Evolutionary conservation across 371 early-diverging fungal genomes (phyloP).

Genomic region (Mortierella sp.): DNA sequence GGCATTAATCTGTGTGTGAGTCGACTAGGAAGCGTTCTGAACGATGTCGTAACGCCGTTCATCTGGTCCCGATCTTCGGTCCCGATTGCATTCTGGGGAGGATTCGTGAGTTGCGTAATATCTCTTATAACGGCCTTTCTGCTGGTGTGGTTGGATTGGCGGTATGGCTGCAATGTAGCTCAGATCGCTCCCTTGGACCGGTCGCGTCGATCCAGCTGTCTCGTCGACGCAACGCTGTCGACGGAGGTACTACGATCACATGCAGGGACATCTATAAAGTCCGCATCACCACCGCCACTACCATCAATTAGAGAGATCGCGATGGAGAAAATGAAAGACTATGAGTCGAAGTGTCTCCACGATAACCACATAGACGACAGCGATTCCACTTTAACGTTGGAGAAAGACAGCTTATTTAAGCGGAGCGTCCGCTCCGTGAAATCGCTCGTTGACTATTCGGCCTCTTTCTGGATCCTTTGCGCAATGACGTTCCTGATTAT

Average conservation of each 20-base stretch:
- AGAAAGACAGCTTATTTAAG: constrained; percentile 38
- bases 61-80: constrained; percentile 27
- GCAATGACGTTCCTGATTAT: constrained; percentile 14
- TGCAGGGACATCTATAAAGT: too few relatives aligned
- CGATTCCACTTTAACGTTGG: not conserved
- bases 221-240: constrained; percentile 6
- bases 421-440: constrained; percentile 63
- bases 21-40: constrained; percentile 58
- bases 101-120: constrained; percentile 46
- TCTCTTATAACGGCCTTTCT: constrained; percentile 60
- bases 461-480: constrained; percentile 18
- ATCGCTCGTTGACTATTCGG: constrained; percentile 55
- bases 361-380: not conserved
- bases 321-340: not conserved
- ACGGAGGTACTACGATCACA: not conserved
- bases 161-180: constrained; percentile 17
- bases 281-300: not conserved
- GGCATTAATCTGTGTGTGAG: constrained; percentile 52
- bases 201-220: constrained; percentile 10
- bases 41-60: constrained; percentile 45
- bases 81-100: constrained; percentile 58
- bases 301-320: constrained; percentile 6
- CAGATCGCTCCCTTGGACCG: constrained; percentile 3
- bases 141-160: constrained; percentile 35
- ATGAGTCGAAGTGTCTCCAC: not conserved